phyloP scores from a whole-genome alignment of 2,329 filamentous ascomycete species.

The Apiospora malaysiana region DNA sequence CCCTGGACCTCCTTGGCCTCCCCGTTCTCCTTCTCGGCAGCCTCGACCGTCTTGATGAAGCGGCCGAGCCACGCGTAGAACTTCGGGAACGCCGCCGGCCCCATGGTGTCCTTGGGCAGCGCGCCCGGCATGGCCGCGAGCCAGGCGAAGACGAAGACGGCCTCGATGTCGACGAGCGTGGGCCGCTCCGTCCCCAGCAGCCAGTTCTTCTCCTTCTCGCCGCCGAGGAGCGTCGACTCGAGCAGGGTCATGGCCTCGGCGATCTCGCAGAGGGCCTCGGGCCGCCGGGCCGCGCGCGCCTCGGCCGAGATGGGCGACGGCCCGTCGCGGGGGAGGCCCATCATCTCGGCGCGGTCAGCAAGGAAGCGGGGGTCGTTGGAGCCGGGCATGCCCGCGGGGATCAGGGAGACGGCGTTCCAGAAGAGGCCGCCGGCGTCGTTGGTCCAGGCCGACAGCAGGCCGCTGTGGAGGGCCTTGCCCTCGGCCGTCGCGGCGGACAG shows the following conservation, averaged over 20 bases:
- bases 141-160: conserved; percentile 73
- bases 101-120: conserved; percentile 59
- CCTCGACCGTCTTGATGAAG: conserved; percentile 57
- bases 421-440: conserved; percentile 64
- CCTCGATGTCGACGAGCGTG: conserved; percentile 71
- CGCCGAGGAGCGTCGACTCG: conserved; percentile 70
- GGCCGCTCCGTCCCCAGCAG: conserved; percentile 58
- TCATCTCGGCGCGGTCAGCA: conserved; percentile 58
- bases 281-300: conserved; percentile 41
- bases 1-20: conserved; percentile 55
- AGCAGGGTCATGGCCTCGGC: conserved; percentile 60
- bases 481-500: conserved; percentile 39
- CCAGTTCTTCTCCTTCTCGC: conserved; percentile 71
- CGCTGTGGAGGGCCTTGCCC: conserved; percentile 53
- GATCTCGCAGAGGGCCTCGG: conserved; percentile 63
- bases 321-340: conserved; percentile 31
- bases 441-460: conserved; percentile 61
- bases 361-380: conserved; percentile 64
- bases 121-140: conserved; percentile 59
- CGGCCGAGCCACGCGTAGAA: conserved; percentile 68
- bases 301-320: conserved; percentile 34
- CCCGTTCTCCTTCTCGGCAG: conserved; percentile 43
- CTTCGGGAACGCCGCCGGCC: conserved; percentile 58
- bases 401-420: conserved; percentile 53
- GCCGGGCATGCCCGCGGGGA: conserved; percentile 61